Base-by-base conservation (phyloP, 257 asterid genomes). In the Capsicum pubescens region DNA sequence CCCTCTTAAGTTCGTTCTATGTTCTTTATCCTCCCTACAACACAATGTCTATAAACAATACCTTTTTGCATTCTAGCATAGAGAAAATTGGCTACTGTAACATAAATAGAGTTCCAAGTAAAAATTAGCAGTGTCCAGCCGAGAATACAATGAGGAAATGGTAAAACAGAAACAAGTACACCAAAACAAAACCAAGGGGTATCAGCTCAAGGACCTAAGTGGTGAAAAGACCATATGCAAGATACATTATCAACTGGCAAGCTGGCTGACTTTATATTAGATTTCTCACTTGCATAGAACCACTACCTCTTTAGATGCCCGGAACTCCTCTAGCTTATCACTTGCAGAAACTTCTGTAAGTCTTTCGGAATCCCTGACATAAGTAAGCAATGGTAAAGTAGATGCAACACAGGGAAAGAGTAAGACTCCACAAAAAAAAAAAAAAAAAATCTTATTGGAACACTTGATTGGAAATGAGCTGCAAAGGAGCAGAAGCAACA, bases 281-380 rank as follows among this genome's bases (percentile, higher is more conserved):
- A 46, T 64, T 48, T 63, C 50, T n/a, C 74, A 19, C 44, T 21
- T 44, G 60, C 36, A 68, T 70, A 83, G 83, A 59, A 56, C 16
- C 44, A 85, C 67, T 94, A 94, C 99, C 99, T 93, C 97, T 91
- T 96, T 96, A 79, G 98, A 90, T 21, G 99, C 95, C 80, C 99
- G 99, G 84, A 96, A 96, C 88, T 89, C 95, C 92, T 96, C 98
- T 14, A 96, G 93, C 90, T 95, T 94, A 90, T 94, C 97, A 88
- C 99, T 94, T 54, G 89, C 98, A 81, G 97, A 93, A 84, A 96
- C 91, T 90, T 96, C 98, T 39, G 99, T 94, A 80, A 96, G 92
- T 81, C 87, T 91, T 64, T 66, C 56, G 58, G 85, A 66, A 82
- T 76, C 89, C 89, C 98, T 95, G 93, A 82, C 82, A 86, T 82